Evolutionary conservation across 2,329 filamentous ascomycete genomes (phyloP).

Genomic region (Colletotrichum lini): DNA sequence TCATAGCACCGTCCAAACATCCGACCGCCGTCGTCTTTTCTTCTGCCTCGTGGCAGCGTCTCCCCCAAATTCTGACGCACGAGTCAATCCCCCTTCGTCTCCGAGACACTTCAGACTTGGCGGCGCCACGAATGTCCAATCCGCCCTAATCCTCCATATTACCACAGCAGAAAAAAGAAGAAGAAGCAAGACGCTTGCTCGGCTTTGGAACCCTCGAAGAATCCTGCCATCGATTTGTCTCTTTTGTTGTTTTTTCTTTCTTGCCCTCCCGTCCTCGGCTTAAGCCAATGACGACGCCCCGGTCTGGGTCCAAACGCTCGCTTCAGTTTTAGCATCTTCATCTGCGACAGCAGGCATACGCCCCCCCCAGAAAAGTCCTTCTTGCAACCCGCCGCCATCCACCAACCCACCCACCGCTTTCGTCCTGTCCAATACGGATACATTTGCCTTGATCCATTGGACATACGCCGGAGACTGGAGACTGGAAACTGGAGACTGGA

Average conservation of each 20-base stretch:
- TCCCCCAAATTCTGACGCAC: constrained; percentile 32
- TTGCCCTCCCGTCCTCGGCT: constrained; percentile 25
- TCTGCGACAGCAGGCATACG: constrained; percentile 41
- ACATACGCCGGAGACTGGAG: constrained; percentile 8
- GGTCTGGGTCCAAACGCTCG: constrained; percentile 40
- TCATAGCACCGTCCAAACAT: constrained; percentile 13
- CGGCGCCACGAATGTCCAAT: constrained; percentile 25
- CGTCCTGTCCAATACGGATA: constrained; percentile 11
- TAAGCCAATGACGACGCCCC: constrained; percentile 39
- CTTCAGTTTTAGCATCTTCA: constrained; percentile 43
- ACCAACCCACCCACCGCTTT: constrained; percentile 23
- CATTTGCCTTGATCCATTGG: constrained; percentile 5
- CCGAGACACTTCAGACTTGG: constrained; percentile 38
- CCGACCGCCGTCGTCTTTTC: constrained; percentile 33
- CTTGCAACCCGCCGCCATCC: constrained; percentile 9
- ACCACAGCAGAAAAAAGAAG: constrained; percentile 10
- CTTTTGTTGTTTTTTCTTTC: constrained; percentile 12
- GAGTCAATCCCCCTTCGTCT: constrained; percentile 37
- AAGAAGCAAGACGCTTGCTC: neutral
- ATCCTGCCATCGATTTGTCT: constrained; percentile 7
- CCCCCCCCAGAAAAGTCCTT: constrained; percentile 28
- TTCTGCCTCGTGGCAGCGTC: constrained; percentile 40
- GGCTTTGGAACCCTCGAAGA: constrained; percentile 9
- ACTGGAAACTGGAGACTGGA: constrained; percentile 1
- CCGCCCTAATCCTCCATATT: constrained; percentile 22